Percentiles rank a stretch among this genome's conserved stretches.
These are phyloP conservation scores for Thalassiosira profunda DNA, from an alignment of 108 stramenopile species.

Conservation along the genomic window DNA sequence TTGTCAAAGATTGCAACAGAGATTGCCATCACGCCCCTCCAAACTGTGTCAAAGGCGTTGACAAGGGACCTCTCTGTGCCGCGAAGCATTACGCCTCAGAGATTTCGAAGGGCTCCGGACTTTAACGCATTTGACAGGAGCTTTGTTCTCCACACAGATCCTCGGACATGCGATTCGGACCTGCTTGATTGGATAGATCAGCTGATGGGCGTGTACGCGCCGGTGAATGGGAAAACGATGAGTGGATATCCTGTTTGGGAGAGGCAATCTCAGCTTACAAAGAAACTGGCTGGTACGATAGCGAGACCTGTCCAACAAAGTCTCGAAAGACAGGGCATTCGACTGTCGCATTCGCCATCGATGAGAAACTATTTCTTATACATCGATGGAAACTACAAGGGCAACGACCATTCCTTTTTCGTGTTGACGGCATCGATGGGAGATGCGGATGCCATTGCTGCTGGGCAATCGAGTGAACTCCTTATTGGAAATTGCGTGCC, in stretches of 20 bases:
- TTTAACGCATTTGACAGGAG: constrained; percentile 9
- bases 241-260: constrained; percentile 25
- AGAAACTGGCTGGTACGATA: neutral
- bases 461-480: too few species aligned
- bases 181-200: constrained; percentile 4
- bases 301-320: neutral
- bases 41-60: too few species aligned
- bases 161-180: neutral
- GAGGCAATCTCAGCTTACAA: neutral
- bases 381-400: too few species aligned
- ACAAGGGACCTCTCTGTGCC: too few species aligned
- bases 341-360: neutral
- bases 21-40: too few species aligned
- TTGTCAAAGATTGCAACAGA: too few species aligned
- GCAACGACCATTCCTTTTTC: too few species aligned
- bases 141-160: constrained; percentile 16
- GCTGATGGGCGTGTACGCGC: constrained; percentile 14
- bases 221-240: neutral
- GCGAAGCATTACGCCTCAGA: too few species aligned
- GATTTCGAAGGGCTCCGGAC: constrained; percentile 1
- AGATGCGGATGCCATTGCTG: too few species aligned
- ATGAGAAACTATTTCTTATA: too few species aligned
- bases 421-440: too few species aligned
- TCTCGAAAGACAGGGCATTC: constrained; percentile 9
- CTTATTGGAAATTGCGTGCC: neutral